Conservation (phyloP, 2,329 filamentous ascomycete species). For the Colletotrichum abscissum region DNA sequence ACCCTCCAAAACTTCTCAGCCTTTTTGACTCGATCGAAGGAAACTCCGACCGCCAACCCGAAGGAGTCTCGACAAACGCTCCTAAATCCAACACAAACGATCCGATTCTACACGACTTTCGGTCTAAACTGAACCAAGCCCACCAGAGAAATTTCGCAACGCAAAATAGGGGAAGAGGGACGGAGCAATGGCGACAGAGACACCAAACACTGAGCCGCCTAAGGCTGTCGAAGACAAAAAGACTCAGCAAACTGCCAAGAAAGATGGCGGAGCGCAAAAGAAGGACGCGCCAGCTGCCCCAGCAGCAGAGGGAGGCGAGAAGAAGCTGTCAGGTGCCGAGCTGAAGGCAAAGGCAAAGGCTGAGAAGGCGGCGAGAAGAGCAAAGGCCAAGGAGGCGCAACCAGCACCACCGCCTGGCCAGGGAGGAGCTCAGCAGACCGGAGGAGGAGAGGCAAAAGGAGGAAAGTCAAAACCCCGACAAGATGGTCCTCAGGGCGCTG, state of each 20-base stretch:
- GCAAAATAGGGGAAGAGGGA: not conserved
- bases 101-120: not conserved
- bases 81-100: not conserved
- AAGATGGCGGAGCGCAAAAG: conserved; percentile 20
- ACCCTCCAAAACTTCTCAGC: conserved; percentile 35
- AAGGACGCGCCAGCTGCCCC: conserved; percentile 2
- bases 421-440: conserved; percentile 47
- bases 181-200: conserved; percentile 31
- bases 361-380: conserved; percentile 89
- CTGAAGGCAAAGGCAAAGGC: conserved; percentile 91
- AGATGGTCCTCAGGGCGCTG: conserved; percentile 49
- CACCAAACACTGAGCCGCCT: conserved; percentile 23
- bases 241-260: conserved; percentile 19
- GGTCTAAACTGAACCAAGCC: not conserved
- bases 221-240: conserved; percentile 25
- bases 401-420: conserved; percentile 50
- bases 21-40: conserved; percentile 7
- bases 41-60: not conserved
- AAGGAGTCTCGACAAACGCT: not conserved
- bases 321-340: conserved; percentile 79
- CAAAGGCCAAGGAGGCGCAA: conserved; percentile 72
- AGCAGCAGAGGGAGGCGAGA: conserved; percentile 45
- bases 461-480: conserved; percentile 60
- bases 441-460: conserved; percentile 57
- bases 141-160: not conserved